These are phyloP conservation scores for Entomortierella lignicola DNA, from an alignment of 192 early-diverging fungal species.

Conservation along the genomic window DNA sequence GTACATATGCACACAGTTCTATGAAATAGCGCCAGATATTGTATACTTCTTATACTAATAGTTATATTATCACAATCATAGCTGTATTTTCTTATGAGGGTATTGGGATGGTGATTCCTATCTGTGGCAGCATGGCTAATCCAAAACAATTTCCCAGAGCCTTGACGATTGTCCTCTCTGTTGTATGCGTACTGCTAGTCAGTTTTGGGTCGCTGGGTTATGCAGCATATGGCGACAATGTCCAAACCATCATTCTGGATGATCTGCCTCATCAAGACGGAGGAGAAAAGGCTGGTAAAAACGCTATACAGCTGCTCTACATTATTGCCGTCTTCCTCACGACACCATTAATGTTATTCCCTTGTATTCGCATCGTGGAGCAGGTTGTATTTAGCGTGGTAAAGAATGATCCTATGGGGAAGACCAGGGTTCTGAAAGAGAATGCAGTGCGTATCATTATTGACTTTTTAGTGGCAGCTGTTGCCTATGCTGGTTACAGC, in stretches of 20 bases:
- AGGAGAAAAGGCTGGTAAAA: slow-evolving; percentile 64
- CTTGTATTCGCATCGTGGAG: slow-evolving; percentile 91
- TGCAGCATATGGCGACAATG: slow-evolving; percentile 81
- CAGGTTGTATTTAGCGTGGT: slow-evolving; percentile 72
- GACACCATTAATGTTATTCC: slow-evolving; percentile 88
- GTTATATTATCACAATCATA: slow-evolving; percentile 59
- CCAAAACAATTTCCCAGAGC: slow-evolving; percentile 85
- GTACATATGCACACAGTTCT: slow-evolving; percentile 22
- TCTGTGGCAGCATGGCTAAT: slow-evolving; percentile 86
- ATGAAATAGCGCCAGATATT: background rate
- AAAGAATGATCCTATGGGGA: slow-evolving; percentile 56
- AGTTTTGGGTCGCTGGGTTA: slow-evolving; percentile 83
- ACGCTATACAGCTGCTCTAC: slow-evolving; percentile 85
- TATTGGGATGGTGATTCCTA: slow-evolving; percentile 85
- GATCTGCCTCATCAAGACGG: slow-evolving; percentile 72
- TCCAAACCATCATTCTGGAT: slow-evolving; percentile 85
- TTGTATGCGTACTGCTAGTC: slow-evolving; percentile 79
- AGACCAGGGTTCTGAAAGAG: slow-evolving; percentile 77
- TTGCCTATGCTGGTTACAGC: slow-evolving; percentile 80
- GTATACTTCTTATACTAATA: background rate
- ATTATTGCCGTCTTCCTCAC: slow-evolving; percentile 90
- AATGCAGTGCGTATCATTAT: slow-evolving; percentile 79
- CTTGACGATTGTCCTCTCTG: slow-evolving; percentile 74
- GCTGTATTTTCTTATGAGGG: slow-evolving; percentile 96
- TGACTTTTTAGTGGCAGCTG: slow-evolving; percentile 69